phyloP scores from a whole-genome alignment of 2,329 filamentous ascomycete species.

The Penicillium palitans region DNA sequence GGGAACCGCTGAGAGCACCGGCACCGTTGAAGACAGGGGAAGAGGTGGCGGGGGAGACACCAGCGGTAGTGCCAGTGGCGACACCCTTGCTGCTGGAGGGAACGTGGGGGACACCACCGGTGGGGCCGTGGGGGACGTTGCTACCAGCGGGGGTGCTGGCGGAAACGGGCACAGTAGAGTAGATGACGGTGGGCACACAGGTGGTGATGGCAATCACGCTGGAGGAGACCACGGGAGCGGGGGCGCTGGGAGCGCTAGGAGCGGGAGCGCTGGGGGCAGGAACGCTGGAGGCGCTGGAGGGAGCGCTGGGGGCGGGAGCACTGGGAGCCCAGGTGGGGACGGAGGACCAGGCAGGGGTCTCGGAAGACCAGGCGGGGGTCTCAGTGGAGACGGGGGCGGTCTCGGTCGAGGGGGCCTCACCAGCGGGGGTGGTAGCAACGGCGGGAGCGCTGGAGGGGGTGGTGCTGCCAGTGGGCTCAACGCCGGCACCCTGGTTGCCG shows the following conservation, averaged over 20 bases:
- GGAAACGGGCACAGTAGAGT: constrained; percentile 28
- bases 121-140: constrained; percentile 19
- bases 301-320: constrained; percentile 10
- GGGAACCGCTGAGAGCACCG: constrained; percentile 31
- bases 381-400: constrained; percentile 12
- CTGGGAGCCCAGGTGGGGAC: constrained; percentile 11
- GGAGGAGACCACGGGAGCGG: constrained; percentile 11
- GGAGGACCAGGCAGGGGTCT: constrained; percentile 16
- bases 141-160: constrained; percentile 16
- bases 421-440: constrained; percentile 17
- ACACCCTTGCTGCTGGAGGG: constrained; percentile 18
- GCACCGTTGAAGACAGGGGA: constrained; percentile 30
- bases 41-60: constrained; percentile 15
- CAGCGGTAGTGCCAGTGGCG: constrained; percentile 4
- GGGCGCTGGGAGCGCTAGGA: constrained; percentile 7
- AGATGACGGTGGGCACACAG: constrained; percentile 32
- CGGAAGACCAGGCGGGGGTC: constrained; percentile 11
- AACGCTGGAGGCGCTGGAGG: constrained; percentile 5
- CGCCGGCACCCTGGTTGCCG: constrained; percentile 20
- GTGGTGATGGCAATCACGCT: constrained; percentile 30
- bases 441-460: constrained; percentile 16
- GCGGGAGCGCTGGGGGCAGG: constrained; percentile 19
- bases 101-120: constrained; percentile 21
- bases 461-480: constrained; percentile 17
- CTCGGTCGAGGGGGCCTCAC: constrained; percentile 9